These are phyloP conservation scores for Penicillium sp. DNA, from an alignment of 2,329 filamentous ascomycete species.

Conservation along the genomic window DNA sequence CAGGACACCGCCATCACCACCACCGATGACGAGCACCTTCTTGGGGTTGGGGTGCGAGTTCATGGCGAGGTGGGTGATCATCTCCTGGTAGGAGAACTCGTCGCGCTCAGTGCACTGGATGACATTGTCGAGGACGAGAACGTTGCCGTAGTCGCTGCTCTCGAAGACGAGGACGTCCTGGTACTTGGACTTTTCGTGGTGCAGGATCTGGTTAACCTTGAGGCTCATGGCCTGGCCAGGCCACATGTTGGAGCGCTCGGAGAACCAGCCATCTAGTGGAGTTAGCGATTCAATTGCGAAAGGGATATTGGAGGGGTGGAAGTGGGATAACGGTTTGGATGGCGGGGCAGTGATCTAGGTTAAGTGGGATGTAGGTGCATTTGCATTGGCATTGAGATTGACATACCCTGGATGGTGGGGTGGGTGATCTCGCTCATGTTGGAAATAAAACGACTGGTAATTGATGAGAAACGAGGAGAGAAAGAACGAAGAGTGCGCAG, in stretches of 20 bases:
- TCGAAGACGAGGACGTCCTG: conserved; percentile 99
- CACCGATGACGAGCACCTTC: conserved; percentile 96
- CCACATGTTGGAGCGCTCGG: conserved; percentile 98
- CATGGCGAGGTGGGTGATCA: conserved; percentile 98
- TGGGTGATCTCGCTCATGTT: conserved; percentile 65
- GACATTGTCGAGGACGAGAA: conserved; percentile 96
- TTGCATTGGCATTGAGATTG: background rate
- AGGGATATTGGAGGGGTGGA: conserved; percentile 5
- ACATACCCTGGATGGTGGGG: conserved; percentile 69
- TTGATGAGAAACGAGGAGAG: conserved; percentile 15
- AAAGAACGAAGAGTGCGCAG: conserved; percentile 16
- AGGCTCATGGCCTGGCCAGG: conserved; percentile 98
- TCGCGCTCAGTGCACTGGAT: conserved; percentile 98
- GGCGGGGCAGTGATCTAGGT: conserved; percentile 10
- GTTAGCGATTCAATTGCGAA: conserved; percentile 1
- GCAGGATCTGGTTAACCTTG: conserved; percentile 93
- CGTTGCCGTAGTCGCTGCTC: conserved; percentile 92
- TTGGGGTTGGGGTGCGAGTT: conserved; percentile 97
- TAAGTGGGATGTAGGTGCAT: background rate
- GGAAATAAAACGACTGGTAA: conserved; percentile 14
- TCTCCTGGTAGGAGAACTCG: conserved; percentile 99
- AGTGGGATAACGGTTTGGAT: conserved; percentile 11
- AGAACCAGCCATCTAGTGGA: conserved; percentile 93
- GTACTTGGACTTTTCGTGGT: conserved; percentile 99
- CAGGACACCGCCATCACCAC: conserved; percentile 93